Evolutionary conservation across 805 yeast genomes (phyloP).

Genomic region (Candida sphagnicola): DNA sequence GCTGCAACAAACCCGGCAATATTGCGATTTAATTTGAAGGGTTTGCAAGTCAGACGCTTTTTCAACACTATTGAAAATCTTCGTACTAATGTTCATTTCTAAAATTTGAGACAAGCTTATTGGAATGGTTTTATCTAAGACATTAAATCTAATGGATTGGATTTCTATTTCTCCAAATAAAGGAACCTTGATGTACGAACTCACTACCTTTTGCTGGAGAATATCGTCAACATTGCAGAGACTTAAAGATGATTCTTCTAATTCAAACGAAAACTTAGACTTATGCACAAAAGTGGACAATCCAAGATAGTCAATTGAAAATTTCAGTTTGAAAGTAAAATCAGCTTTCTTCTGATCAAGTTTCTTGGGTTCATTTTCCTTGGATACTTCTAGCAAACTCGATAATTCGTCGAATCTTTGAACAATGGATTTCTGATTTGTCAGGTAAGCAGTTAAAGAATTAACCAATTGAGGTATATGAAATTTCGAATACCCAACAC

Average conservation of each 20-base stretch:
- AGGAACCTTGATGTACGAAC: slow-evolving; percentile 14
- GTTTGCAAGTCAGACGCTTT: slow-evolving; percentile 30
- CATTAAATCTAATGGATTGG: slow-evolving; percentile 40
- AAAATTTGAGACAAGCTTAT: slow-evolving; percentile 38
- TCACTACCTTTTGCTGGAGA: not conserved
- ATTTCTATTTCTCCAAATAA: slow-evolving; percentile 36
- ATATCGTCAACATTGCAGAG: slow-evolving; percentile 19
- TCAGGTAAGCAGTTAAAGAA: not conserved
- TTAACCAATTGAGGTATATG: slow-evolving; percentile 8
- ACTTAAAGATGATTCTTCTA: slow-evolving; percentile 25
- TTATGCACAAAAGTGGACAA: slow-evolving; percentile 28
- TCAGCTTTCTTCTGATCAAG: too few relatives aligned
- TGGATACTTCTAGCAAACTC: not conserved
- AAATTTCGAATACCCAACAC: slow-evolving; percentile 8
- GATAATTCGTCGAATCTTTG: not conserved
- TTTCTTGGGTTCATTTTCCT: not conserved
- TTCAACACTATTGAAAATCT: slow-evolving; percentile 35
- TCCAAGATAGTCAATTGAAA: slow-evolving; percentile 33
- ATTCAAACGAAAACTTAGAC: slow-evolving; percentile 30
- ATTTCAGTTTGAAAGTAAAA: slow-evolving; percentile 19
- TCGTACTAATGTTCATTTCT: slow-evolving; percentile 44
- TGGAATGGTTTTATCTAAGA: slow-evolving; percentile 36
- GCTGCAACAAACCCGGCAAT: slow-evolving; percentile 55
- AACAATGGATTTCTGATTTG: not conserved
- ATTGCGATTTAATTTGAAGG: slow-evolving; percentile 55